Evolutionary conservation across 2,329 filamentous ascomycete species (phyloP), one percentile per base, ranked within the genome.

Genomic region (Aspergillus aculeatus): DNA sequence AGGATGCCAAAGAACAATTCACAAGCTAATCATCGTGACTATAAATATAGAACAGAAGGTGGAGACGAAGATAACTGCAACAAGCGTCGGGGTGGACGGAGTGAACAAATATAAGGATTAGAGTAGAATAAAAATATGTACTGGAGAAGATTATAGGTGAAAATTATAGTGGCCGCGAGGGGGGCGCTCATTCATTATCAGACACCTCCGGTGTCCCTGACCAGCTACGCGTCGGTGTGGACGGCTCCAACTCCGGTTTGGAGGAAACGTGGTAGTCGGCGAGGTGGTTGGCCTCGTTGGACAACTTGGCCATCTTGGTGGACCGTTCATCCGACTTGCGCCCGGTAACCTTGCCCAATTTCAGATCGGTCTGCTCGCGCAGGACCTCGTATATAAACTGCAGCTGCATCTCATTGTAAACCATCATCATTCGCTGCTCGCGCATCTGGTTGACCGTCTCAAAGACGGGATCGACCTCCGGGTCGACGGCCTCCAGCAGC

Each of bases 371-470:
- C 61, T 77, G 73, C 72, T 92, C 89, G 54, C 86, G 84, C 69
- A 97, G 75, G 1, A 96, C 91, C 69, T 92, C 87, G 77, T 99
- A 98, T 59, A 99, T 85, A 73, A 98, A 97, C 41, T 85, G 77
- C 69, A 90, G 95, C 74, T 99, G 95, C 51, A 83, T 74, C 68
- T 94, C 90, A 50, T 90, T 89, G 77, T 98, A 95, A 5, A 99
- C 95, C 95, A 99, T 99, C 77, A 89, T 91, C 80, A 91, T 90
- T 19, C 95, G 85, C 80, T 99, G 95, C 74, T 94, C 86, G 49
- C 95, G 85, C 57, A 99, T 82, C 61, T 80, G 78, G 68, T 96
- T 89, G 56, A 99, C 93, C 0, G 90, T 89, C 19, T 89, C 83
- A 65, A 87, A 90, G 47, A 99, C 83, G 2, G 89, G 84, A 69